Conservation (phyloP, 805 yeast genomes). For the Metschnikowia hibisci region DNA sequence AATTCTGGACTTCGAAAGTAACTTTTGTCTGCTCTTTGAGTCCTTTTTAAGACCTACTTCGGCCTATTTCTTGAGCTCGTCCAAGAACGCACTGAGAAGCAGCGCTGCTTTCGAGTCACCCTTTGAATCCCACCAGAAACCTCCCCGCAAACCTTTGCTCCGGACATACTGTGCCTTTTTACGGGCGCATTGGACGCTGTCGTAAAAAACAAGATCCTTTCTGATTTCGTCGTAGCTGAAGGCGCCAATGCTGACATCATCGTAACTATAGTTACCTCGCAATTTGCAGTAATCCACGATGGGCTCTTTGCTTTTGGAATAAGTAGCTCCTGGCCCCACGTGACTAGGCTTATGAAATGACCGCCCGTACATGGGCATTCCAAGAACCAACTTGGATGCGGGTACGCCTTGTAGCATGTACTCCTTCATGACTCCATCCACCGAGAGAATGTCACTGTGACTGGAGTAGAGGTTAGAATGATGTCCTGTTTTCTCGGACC, state of each 20-base stretch:
- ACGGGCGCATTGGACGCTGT: conserved; percentile 49
- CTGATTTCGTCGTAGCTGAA: conserved; percentile 13
- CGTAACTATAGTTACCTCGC: conserved; percentile 47
- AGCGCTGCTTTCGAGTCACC: conserved; percentile 54
- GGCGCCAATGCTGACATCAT: conserved; percentile 47
- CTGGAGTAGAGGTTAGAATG: conserved; percentile 63
- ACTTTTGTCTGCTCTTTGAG: not conserved
- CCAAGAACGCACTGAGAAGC: conserved; percentile 37
- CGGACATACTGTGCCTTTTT: conserved; percentile 59
- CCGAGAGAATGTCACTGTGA: conserved; percentile 42
- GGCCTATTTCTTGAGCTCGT: conserved; percentile 4
- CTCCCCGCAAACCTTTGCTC: conserved; percentile 62
- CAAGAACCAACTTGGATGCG: conserved; percentile 58
- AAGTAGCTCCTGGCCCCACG: conserved; percentile 43
- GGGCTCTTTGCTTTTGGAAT: conserved; percentile 27
- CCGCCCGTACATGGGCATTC: conserved; percentile 85
- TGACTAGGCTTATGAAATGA: conserved; percentile 25
- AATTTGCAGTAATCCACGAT: conserved; percentile 54
- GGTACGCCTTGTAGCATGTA: conserved; percentile 43
- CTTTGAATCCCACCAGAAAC: conserved; percentile 92
- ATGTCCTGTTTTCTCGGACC: conserved; percentile 60
- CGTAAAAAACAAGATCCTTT: conserved; percentile 43
- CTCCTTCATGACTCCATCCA: conserved; percentile 43
- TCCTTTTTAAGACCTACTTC: too few species aligned
- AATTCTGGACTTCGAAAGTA: not conserved